Evolutionary conservation across 371 early-diverging fungal species (phyloP).

Genomic region (Blakeslea trispora): DNA sequence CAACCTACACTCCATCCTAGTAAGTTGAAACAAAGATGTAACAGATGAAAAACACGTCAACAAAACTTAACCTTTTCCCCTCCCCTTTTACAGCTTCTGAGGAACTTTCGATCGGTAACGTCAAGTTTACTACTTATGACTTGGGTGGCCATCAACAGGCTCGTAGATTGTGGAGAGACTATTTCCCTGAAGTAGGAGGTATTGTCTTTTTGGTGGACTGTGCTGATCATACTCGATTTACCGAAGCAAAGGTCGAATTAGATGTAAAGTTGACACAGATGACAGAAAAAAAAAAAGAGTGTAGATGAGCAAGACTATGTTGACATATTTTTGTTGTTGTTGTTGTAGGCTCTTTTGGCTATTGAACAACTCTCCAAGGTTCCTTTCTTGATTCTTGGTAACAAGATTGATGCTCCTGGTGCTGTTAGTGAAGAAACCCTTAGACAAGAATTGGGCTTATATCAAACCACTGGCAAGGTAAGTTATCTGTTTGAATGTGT

Average conservation of each 20-base stretch:
- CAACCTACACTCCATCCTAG: slow-evolving; percentile 99
- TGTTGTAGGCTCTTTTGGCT: slow-evolving; percentile 77
- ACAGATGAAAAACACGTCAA: neutral
- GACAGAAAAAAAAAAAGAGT: no score
- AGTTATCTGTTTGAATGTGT: neutral
- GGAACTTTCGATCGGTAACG: slow-evolving; percentile 94
- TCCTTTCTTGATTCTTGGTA: slow-evolving; percentile 96
- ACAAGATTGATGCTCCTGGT: slow-evolving; percentile 96
- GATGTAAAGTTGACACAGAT: slow-evolving; percentile 80
- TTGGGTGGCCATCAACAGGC: slow-evolving; percentile 97
- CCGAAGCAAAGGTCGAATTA: slow-evolving; percentile 92
- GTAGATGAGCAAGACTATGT: no score
- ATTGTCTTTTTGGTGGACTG: slow-evolving; percentile 97
- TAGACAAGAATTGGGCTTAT: slow-evolving; percentile 84
- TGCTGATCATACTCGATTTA: slow-evolving; percentile 83
- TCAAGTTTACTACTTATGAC: slow-evolving; percentile 97
- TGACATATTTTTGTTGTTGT: slow-evolving; percentile 1
- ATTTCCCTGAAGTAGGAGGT: slow-evolving; percentile 96
- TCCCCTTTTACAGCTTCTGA: no score
- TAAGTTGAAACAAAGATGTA: slow-evolving; percentile 59
- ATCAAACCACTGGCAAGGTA: slow-evolving; percentile 96
- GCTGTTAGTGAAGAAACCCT: slow-evolving; percentile 95
- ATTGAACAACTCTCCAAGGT: slow-evolving; percentile 91
- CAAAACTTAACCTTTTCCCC: no score
- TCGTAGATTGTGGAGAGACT: slow-evolving; percentile 97